A percentile compares a stretch with the other conserved stretches of the same genome.
phyloP scores from a whole-genome alignment of 176 grass and related monocot genomes.

The Rhynchospora pubera region DNA sequence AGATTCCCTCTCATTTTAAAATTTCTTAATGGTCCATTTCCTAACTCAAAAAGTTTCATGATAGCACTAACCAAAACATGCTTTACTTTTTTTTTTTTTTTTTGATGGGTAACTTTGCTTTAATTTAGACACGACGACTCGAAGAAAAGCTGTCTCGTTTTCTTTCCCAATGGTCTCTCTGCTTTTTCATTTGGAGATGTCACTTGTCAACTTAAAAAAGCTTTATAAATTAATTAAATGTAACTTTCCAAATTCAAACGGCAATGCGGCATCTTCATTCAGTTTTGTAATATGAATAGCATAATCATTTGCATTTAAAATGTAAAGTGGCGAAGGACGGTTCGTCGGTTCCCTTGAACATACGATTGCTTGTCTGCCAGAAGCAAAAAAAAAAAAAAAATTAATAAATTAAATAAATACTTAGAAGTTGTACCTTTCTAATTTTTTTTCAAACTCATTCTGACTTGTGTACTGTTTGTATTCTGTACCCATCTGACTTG shows the following conservation, averaged over 20 bases:
- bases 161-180: not conserved
- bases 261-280: not conserved
- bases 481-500: not conserved
- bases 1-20: not conserved
- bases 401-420: too few relatives aligned
- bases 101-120: too few relatives aligned
- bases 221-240: not conserved
- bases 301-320: not conserved
- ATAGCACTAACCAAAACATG: not conserved
- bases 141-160: not conserved
- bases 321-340: not conserved
- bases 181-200: not conserved
- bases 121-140: not conserved
- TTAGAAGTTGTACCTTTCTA: not conserved
- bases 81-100: too few relatives aligned
- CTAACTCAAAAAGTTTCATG: not conserved
- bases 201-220: not conserved
- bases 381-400: too few relatives aligned
- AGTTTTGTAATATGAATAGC: not conserved
- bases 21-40: not conserved
- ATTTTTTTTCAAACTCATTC: slow-evolving; percentile 5
- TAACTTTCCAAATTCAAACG: not conserved
- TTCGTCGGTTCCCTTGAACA: slow-evolving; percentile 10
- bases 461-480: slow-evolving; percentile 9
- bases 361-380: slow-evolving; percentile 6